Evolutionary conservation across 495 filamentous ascomycete genomes (phyloP).

Genomic region (Immersiella caudata): DNA sequence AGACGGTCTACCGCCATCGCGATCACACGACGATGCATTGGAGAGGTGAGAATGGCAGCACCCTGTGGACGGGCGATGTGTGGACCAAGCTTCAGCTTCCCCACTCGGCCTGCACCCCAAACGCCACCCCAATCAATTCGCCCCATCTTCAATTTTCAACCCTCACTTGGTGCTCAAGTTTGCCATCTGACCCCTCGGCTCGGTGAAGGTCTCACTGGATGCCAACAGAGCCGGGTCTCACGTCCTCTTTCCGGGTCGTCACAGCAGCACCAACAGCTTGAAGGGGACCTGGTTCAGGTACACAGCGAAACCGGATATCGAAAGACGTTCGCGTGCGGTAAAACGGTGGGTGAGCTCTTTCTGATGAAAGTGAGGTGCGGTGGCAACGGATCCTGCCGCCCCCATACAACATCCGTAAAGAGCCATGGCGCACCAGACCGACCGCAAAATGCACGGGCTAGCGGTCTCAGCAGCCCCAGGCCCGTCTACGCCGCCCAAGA

Average conservation of each 20-base stretch:
- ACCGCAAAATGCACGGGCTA: constrained; percentile 22
- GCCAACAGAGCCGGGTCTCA: too few species aligned
- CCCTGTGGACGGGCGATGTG: background rate
- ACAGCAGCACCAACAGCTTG: background rate
- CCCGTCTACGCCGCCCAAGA: constrained; percentile 12
- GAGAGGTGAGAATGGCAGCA: background rate
- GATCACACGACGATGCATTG: constrained; percentile 13
- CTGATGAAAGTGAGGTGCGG: background rate
- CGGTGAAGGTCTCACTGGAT: too few species aligned
- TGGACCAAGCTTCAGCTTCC: constrained; percentile 4
- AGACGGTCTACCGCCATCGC: background rate
- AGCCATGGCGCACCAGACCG: constrained; percentile 7
- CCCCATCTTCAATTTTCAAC: constrained; percentile 10
- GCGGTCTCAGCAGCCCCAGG: constrained; percentile 22
- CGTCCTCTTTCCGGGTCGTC: background rate
- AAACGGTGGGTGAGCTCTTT: background rate
- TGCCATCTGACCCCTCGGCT: constrained; percentile 14
- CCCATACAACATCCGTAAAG: background rate
- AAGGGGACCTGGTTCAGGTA: background rate
- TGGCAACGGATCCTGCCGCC: constrained; percentile 21
- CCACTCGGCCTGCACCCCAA: constrained; percentile 19
- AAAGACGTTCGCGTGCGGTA: background rate
- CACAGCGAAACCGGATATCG: background rate
- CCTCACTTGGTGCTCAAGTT: background rate
- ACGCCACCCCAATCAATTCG: constrained; percentile 9